A percentile compares a stretch with the other conserved stretches of the same genome.
Conservation (phyloP, 2,329 filamentous ascomycete species). For the Fusarium sp. region DNA sequence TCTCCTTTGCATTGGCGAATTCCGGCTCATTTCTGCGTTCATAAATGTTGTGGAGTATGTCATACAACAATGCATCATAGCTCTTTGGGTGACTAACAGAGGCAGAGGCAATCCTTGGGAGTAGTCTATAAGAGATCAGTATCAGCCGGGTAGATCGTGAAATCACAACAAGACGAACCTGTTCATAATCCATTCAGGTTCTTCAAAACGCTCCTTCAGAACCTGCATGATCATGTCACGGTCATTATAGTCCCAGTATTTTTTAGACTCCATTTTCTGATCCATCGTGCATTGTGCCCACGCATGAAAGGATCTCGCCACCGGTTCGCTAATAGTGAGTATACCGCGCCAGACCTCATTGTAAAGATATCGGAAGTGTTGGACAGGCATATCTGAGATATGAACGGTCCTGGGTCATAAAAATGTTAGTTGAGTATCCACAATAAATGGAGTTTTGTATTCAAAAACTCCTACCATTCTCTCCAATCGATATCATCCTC, state of each 20-base stretch:
- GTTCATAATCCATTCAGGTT: constrained; percentile 7
- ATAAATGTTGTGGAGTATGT: constrained; percentile 6
- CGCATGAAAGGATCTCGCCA: constrained; percentile 5
- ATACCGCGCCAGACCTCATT: neutral
- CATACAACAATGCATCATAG: constrained; percentile 4
- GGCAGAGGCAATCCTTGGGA: constrained; percentile 13
- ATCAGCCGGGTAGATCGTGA: neutral
- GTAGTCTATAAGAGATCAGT: neutral
- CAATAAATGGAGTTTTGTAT: neutral
- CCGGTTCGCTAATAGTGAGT: neutral
- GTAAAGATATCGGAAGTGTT: neutral
- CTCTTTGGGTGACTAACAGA: no score
- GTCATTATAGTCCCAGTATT: neutral
- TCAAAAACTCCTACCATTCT: constrained; percentile 9
- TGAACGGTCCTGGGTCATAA: neutral
- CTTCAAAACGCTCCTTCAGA: neutral
- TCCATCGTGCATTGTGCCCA: constrained; percentile 1
- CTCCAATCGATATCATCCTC: constrained; percentile 17
- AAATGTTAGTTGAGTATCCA: no score
- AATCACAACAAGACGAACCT: constrained; percentile 2
- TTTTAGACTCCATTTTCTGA: constrained; percentile 7
- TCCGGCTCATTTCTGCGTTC: neutral
- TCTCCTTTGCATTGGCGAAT: neutral
- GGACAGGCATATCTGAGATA: neutral
- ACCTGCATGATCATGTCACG: constrained; percentile 1